Base-by-base conservation (phyloP, 805 yeast species). In the Spathaspora gorwiae region DNA sequence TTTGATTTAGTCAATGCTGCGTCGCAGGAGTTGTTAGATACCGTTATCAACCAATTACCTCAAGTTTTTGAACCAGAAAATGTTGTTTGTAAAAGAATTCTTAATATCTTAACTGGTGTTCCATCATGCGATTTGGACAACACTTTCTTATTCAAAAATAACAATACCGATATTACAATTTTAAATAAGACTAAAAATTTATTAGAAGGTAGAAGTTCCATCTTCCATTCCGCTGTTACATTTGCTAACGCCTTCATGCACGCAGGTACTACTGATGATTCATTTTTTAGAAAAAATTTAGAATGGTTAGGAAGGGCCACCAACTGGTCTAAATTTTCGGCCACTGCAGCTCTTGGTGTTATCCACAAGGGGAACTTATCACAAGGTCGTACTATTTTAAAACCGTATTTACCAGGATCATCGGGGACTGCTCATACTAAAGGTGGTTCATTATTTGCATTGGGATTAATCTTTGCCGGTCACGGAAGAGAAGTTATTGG, bases 301-400 rank as follows among this genome's bases (percentile, higher is more conserved):
- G 97, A 92, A 57, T 94, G 98, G 97, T 75, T 94, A 54, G 95
- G 95, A 37, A 88, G 90, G 67, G 97, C 99, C n/a, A 84, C 92
- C 39, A 90, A 92, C 66, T 94, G 99, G 99, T 90, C 97, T 6
- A 94, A 92, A 62, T 94, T 94, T 64, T 83, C 96, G 0, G 97
- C 98, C 2, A 92, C 98, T 11, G 98, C 98, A 7, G 97, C 98
- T 11, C 72, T 94, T 49, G 99, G 99, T 61, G 98, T 92, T 29
- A 90, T 94, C 54, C 98, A 94, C 64, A 87, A 85, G 60, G 98
- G 99, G 44, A 92, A 92, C 64, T 75, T 94, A 47, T 79, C 95
- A 0, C 96, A 90, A 61, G 99, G 98, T 44, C 82, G 83, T 61
- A 79, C 83, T 52, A 81, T 92, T 42, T 77, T 94, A 61, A 84